Conservation (phyloP, 345 rosid species). For the Salix arbutifolia region DNA sequence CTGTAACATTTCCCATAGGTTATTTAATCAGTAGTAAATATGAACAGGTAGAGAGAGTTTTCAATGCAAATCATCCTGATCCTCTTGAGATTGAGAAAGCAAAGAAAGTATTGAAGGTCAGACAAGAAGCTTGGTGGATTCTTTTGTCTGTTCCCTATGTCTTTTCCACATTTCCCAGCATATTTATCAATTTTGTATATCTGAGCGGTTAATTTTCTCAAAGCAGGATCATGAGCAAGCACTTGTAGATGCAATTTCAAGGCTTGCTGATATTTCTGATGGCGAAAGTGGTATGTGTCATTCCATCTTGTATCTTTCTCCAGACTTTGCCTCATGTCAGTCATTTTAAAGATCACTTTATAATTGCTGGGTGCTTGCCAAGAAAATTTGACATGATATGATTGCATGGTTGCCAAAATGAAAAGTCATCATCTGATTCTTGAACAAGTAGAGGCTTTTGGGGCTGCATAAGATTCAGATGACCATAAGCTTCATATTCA, state of each 20-base stretch:
- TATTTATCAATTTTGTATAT: not conserved
- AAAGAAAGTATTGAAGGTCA: constrained; percentile 68
- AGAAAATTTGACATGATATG: not conserved
- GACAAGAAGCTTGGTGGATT: constrained; percentile 18
- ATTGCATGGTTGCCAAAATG: not conserved
- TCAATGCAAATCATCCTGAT: constrained; percentile 58
- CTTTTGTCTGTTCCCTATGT: not conserved
- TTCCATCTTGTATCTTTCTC: constrained; percentile 2
- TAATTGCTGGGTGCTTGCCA: not conserved
- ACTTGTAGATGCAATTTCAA: constrained; percentile 64
- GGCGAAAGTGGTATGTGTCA: constrained; percentile 54
- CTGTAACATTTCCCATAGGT: not conserved
- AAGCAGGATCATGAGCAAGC: constrained; percentile 80
- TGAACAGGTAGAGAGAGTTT: constrained; percentile 74
- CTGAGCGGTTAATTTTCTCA: constrained; percentile 2
- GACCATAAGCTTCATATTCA: not conserved
- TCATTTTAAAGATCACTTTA: not conserved
- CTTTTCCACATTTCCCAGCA: not conserved
- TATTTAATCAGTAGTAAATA: not conserved
- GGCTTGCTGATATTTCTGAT: constrained; percentile 68
- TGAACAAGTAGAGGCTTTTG: not conserved
- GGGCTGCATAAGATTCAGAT: not conserved
- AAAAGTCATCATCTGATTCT: not conserved
- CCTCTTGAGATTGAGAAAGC: constrained; percentile 80
- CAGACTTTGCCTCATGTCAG: not conserved